Base-by-base conservation (phyloP, 805 yeast species). In the Suhomyces sp. region DNA sequence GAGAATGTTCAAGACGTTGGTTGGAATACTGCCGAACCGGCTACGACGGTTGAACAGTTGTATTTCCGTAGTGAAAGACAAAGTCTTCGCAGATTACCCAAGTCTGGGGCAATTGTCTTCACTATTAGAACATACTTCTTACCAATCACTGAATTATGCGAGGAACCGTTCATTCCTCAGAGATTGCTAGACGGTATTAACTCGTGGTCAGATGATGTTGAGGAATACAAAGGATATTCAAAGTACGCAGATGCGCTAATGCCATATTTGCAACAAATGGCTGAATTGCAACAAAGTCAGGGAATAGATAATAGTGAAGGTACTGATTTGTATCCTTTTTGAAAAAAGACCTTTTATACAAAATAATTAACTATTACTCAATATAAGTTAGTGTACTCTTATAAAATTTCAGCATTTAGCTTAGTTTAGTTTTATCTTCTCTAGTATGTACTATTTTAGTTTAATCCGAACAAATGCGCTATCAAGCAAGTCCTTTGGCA, bases 11-110 rank as follows among this genome's bases (percentile, higher is more conserved):
- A 65, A 10, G 77, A 73, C 7, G 69, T 64, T 7, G 82, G 84
- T 40, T 84, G 89, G 89, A 76, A 81, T 59, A 80, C 88, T 0
- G 86, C 88, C 5, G 59, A 65, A 12, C 65, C 71, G 12, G 87
- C 87, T 2, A 64, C 63, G 1, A 75, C 72, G 27, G 65, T 81
- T 7, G 68, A 67, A 15, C 75, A 76, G 53, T 62, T 85, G 29
- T 80, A 77, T 64, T 83, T 77, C 65, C 75, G 89, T 57, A 80
- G 85, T 24, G 89, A 85, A 62, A 71, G 89, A 64, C 89, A 84
- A 62, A 75, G 84, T 45, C 69, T 84, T 48, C 73, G 88, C 58
- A 72, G 86, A 59, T 69, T 84, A 52, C 89, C 89, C 12, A 67
- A 74, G 37, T 65, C 81, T 3, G 88, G 89, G 9, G 85, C 79